Evolutionary conservation across 768 basidiomycete genomes (phyloP), one percentile per base, ranked within the genome.

Genomic region (Leccinum longicurvipes): DNA sequence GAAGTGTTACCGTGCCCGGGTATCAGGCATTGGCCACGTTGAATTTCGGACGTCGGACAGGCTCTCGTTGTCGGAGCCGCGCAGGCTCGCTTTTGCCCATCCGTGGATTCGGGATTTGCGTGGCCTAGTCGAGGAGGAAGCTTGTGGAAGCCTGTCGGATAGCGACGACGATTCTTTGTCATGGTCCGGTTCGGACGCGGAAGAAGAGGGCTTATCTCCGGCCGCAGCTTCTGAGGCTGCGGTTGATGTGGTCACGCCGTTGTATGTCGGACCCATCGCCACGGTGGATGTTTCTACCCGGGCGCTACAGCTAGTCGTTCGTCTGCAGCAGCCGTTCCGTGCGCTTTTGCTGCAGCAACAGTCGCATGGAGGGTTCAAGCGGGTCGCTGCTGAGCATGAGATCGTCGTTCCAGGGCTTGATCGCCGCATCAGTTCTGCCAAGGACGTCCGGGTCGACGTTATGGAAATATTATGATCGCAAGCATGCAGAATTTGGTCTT

Each of bases 41-140:
- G 32, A 61, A 6, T 61, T 61, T 48, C 1, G 27, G 36, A 53
- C 59, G 2, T 23, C 32, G 1, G 48, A 53, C 7, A 19, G 2
- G 17, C 31, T 57, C 25, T 45, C 58, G 28, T 9, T 39, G n/a
- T 36, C 0, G 9, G 45, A 57, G 11, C 39, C 51, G 2, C 48
- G 36, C 15, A 44, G 34, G 25, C 23, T 60, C 7, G 19, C 47
- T 42, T 23, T 62, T 15, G 51, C 53, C 14, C 46, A 55, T 41
- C 61, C 60, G 1, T 62, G 61, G 61, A 31, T 62, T 31, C 52
- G 61, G 6, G 46, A 53, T 28, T 27, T 63, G 5, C 25, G 24
- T 2, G 50, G 27, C 8, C 50, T 50, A 7, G 39, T 29, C 1
- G 57, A 54, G 1, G 42, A 34, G 17, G n/a, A n/a, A n/a, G 19